Percentiles rank a stretch among this genome's conserved stretches.
Evolutionary conservation across 805 yeast genomes (phyloP).

Genomic region (Metschnikowia similis): DNA sequence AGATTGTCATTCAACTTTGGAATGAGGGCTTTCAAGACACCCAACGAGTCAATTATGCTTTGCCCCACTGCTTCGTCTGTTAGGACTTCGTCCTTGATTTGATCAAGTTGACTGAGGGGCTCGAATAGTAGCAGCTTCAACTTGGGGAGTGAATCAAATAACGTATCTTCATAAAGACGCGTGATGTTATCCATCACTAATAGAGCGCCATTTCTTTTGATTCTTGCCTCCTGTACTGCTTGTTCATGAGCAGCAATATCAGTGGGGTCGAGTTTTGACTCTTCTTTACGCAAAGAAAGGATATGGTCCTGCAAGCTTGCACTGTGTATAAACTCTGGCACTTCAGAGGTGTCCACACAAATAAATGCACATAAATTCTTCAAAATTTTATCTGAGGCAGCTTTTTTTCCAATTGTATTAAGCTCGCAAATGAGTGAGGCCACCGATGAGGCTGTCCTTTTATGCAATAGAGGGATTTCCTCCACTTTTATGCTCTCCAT

Average conservation of each 20-base stretch:
- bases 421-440: slow-evolving; percentile 61
- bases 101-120: slow-evolving; percentile 46
- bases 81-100: slow-evolving; percentile 21
- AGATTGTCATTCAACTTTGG: slow-evolving; percentile 54
- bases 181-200: slow-evolving; percentile 62
- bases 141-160: slow-evolving; percentile 65
- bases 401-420: slow-evolving; percentile 51
- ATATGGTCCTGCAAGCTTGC: slow-evolving; percentile 50
- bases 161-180: slow-evolving; percentile 43
- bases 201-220: slow-evolving; percentile 82
- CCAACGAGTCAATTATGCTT: slow-evolving; percentile 77
- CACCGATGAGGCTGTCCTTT: slow-evolving; percentile 65
- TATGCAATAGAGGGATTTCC: slow-evolving; percentile 60
- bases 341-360: slow-evolving; percentile 94
- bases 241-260: slow-evolving; percentile 58
- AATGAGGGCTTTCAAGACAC: slow-evolving; percentile 69
- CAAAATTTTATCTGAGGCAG: slow-evolving; percentile 81
- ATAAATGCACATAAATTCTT: slow-evolving; percentile 88
- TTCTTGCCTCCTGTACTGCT: slow-evolving; percentile 67
- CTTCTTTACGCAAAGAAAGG: slow-evolving; percentile 76
- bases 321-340: slow-evolving; percentile 82
- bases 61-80: slow-evolving; percentile 61
- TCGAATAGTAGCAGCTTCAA: slow-evolving; percentile 61
- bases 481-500: slow-evolving; percentile 92
- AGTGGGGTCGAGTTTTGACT: slow-evolving; percentile 56